A percentile compares a stretch with the other conserved stretches of the same genome.
Conservation (phyloP, 2,329 filamentous ascomycete species). For the Drechslera avenae region DNA sequence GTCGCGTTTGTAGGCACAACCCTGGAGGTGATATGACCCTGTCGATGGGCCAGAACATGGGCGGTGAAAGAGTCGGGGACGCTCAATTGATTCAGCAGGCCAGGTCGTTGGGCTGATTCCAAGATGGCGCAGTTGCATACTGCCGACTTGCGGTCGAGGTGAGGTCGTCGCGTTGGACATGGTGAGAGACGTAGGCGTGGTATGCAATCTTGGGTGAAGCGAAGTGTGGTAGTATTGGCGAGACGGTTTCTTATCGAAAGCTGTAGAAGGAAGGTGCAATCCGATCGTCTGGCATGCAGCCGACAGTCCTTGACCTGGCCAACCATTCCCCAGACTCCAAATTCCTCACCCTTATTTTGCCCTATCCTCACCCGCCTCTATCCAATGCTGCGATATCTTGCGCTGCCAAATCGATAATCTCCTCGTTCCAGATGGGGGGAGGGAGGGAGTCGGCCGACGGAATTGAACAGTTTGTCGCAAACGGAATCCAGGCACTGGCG, state of each 20-base stretch:
- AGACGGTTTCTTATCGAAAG: conserved; percentile 19
- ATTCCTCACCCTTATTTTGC: conserved; percentile 1
- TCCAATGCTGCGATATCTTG: not conserved
- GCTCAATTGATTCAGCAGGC: no score
- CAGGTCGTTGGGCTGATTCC: not conserved
- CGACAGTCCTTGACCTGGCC: conserved; percentile 10
- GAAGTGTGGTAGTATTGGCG: conserved; percentile 11
- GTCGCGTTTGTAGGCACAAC: no score
- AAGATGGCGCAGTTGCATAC: not conserved
- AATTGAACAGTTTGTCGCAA: no score
- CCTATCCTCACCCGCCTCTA: not conserved
- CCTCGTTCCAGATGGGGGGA: not conserved
- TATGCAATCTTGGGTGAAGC: conserved; percentile 22
- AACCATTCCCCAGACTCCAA: conserved; percentile 3
- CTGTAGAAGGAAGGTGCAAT: conserved; percentile 14
- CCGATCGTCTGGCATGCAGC: conserved; percentile 12
- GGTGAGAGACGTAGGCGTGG: conserved; percentile 8
- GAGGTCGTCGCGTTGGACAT: conserved; percentile 7
- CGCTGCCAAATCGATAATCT: not conserved
- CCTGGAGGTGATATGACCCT: not conserved
- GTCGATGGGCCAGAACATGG: not conserved
- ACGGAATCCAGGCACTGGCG: not conserved
- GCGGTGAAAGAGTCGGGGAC: not conserved
- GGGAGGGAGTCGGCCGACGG: no score
- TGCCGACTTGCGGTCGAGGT: not conserved